phyloP scores from a whole-genome alignment of 495 filamentous ascomycete genomes.

The Geopyxis carbonaria region DNA sequence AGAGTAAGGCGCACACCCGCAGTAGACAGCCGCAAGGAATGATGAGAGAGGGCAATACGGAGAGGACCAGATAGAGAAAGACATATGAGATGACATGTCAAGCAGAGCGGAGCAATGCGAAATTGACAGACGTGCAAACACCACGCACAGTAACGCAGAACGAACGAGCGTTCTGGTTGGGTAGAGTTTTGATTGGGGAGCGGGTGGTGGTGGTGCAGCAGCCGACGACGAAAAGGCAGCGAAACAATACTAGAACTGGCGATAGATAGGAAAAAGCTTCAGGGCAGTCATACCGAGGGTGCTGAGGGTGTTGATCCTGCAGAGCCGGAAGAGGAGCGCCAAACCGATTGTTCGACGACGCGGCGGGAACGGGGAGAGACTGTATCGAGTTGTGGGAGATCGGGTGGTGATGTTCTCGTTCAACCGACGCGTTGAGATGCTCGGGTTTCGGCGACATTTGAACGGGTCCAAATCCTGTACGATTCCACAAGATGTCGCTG shows the following conservation, averaged over 20 bases:
- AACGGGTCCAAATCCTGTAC: slow-evolving; percentile 25
- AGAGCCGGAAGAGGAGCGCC: slow-evolving; percentile 23
- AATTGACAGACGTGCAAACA: too few relatives aligned
- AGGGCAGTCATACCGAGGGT: slow-evolving; percentile 18
- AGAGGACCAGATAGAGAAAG: background rate
- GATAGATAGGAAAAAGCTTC: slow-evolving; percentile 8
- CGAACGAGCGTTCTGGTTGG: too few relatives aligned
- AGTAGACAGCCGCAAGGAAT: background rate
- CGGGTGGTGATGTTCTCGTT: slow-evolving; percentile 23
- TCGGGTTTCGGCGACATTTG: slow-evolving; percentile 26
- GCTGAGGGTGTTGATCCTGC: too few relatives aligned
- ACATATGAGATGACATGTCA: too few relatives aligned
- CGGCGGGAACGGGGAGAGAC: slow-evolving; percentile 25
- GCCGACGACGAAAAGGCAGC: too few relatives aligned
- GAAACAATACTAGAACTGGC: too few relatives aligned
- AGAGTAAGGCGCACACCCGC: slow-evolving; percentile 4
- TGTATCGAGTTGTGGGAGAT: slow-evolving; percentile 24
- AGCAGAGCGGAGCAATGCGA: too few relatives aligned
- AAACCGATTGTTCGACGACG: slow-evolving; percentile 22
- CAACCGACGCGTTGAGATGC: slow-evolving; percentile 24
- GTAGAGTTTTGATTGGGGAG: too few relatives aligned
- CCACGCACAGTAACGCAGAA: too few relatives aligned
- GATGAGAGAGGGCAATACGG: slow-evolving; percentile 3
- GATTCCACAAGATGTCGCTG: slow-evolving; percentile 1
- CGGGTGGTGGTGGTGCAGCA: too few relatives aligned